These are phyloP conservation scores for Lasiodiplodia hormozganensis DNA, from an alignment of 2,329 filamentous ascomycete species.

Conservation along the genomic window DNA sequence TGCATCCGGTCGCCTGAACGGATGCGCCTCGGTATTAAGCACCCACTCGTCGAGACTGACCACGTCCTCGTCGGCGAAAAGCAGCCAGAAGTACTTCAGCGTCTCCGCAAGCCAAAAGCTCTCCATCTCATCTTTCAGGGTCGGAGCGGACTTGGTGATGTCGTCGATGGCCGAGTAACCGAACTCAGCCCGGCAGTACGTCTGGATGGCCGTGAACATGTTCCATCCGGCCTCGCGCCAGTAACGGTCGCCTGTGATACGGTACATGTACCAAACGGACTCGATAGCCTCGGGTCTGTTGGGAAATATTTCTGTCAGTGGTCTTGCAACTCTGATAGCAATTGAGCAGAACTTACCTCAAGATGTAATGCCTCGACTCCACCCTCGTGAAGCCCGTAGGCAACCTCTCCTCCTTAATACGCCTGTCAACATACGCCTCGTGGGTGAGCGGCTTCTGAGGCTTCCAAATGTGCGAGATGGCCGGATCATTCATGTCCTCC, in stretches of 20 bases:
- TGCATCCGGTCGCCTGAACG: constrained; percentile 42
- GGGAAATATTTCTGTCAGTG: not conserved
- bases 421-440: constrained; percentile 45
- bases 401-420: constrained; percentile 54
- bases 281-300: constrained; percentile 76
- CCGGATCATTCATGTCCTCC: constrained; percentile 29
- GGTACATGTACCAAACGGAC: constrained; percentile 79
- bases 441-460: constrained; percentile 39
- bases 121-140: constrained; percentile 69
- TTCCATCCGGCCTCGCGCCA: constrained; percentile 75
- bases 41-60: constrained; percentile 71
- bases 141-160: constrained; percentile 60
- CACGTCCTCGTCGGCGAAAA: constrained; percentile 65
- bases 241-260: constrained; percentile 70
- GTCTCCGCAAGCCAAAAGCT: constrained; percentile 77
- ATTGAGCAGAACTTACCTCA: constrained; percentile 53
- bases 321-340: not conserved
- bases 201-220: constrained; percentile 72
- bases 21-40: constrained; percentile 58
- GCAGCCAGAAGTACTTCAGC: constrained; percentile 71
- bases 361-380: constrained; percentile 65
- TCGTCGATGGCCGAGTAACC: constrained; percentile 72
- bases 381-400: constrained; percentile 64
- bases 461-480: constrained; percentile 29
- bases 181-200: constrained; percentile 65